Evolutionary conservation across 768 basidiomycete genomes (phyloP), one percentile per base, ranked within the genome.

Genomic region (Russula ochroleuca): DNA sequence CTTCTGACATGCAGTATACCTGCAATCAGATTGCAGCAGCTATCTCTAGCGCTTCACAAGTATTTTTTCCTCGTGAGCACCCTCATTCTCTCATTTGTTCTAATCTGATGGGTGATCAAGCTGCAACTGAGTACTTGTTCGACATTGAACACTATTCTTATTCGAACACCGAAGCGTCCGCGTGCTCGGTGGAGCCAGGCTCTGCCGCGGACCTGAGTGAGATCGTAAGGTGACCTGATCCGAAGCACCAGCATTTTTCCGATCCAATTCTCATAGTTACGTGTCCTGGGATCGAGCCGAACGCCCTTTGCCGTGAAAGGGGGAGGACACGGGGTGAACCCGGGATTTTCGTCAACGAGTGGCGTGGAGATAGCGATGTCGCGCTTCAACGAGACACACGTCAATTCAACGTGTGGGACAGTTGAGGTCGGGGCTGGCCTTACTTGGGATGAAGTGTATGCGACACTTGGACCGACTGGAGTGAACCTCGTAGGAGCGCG

Each of bases 181-280:
- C 47, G 1, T 68, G 68, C 51, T 67, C 65, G 2, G 68, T 68
- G 7, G 68, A 68, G 47, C 68, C 68, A 3, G 66, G 66, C 7
- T 63, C 58, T 2, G 59, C 66, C 5, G 62, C 54, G 23, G 68
- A 68, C 35, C 59, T 68, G 23, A 59, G 66, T 31, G 41, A 35
- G 40, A 65, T 68, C 7, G 67, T 68, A 45, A 5, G 67, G 14
- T 14, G 11, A 35, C 21, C n/a, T 23, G n/a, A 69, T 23, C 54
- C 64, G 40, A 70, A 68, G 2, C 37, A 23, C 21, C n/a, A 6
- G 21, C 13, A 23, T 23, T 23, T 23, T 21, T 21, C 37, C 2
- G 7, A 53, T 5, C 35, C 7, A 11, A 19, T 33, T 38, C 11
- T 19, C 17, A 15, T 56, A 56, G 38, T 14, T 41, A 17, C 9